Conservation (phyloP, 768 basidiomycete genomes). For the Gymnopilus junonius region DNA sequence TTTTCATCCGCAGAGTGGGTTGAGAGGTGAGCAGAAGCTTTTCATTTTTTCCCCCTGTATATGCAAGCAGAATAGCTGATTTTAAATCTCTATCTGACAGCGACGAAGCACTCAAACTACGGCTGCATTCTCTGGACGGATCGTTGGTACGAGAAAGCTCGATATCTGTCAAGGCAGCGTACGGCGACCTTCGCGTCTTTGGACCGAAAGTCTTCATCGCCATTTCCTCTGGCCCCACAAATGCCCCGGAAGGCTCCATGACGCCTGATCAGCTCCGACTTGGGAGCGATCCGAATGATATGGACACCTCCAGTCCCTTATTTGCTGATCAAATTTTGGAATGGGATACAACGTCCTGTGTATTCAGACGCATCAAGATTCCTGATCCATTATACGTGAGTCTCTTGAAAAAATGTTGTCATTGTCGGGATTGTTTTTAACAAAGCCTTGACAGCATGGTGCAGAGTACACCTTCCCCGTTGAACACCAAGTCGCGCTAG, state of each 20-base stretch:
- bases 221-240: conserved; percentile 15
- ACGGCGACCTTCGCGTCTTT: conserved; percentile 17
- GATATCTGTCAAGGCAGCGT: conserved; percentile 14
- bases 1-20: conserved; percentile 15
- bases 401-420: too few species aligned
- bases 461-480: conserved; percentile 7
- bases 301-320: conserved; percentile 1
- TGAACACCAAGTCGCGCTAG: conserved; percentile 11
- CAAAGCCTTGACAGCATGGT: conserved; percentile 8
- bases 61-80: neutral
- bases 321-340: conserved; percentile 19
- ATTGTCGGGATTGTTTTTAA: too few species aligned
- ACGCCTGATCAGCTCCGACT: conserved; percentile 9
- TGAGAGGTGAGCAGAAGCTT: neutral
- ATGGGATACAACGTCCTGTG: conserved; percentile 16
- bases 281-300: conserved; percentile 16
- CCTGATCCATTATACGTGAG: conserved; percentile 15
- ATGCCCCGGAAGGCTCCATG: conserved; percentile 7
- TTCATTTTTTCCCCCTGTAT: too few species aligned
- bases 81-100: conserved; percentile 5
- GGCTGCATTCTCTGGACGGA: conserved; percentile 14
- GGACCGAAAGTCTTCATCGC: conserved; percentile 9
- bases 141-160: conserved; percentile 10
- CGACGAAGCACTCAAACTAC: conserved; percentile 10
- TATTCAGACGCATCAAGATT: conserved; percentile 11